A percentile compares a stretch with the other conserved stretches of the same genome.
Evolutionary conservation across 2,329 filamentous ascomycete species (phyloP).

Genomic region (Annulohypoxylon truncatum): DNA sequence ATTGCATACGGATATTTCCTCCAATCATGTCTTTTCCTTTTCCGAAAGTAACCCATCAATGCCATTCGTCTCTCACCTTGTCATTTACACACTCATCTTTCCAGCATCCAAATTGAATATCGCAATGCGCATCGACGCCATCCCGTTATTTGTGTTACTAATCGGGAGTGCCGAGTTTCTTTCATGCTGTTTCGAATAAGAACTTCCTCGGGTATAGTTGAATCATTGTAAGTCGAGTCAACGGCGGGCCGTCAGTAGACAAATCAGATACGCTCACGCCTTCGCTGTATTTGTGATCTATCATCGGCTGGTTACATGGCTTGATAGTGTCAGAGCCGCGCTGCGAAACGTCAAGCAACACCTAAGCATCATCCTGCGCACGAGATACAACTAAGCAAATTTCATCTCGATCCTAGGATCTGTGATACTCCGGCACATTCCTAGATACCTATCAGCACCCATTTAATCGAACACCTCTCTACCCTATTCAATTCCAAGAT

Average conservation of each 20-base stretch:
- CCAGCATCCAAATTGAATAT: not conserved
- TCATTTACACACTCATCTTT: not conserved
- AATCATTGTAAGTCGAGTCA: slow-evolving; percentile 1
- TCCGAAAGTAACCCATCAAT: slow-evolving; percentile 1
- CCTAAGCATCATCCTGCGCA: not conserved
- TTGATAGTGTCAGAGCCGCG: slow-evolving; percentile 21
- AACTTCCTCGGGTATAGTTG: not conserved
- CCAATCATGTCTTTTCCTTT: slow-evolving; percentile 8
- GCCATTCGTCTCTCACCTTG: slow-evolving; percentile 6
- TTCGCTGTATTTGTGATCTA: slow-evolving; percentile 12
- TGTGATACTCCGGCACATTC: slow-evolving; percentile 12
- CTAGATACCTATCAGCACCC: not conserved
- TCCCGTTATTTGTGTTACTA: not conserved
- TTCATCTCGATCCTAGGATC: slow-evolving; percentile 22
- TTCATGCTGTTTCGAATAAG: slow-evolving; percentile 5
- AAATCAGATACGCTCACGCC: slow-evolving; percentile 12
- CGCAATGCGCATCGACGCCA: not conserved
- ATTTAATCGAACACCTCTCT: not conserved
- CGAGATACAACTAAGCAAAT: slow-evolving; percentile 2
- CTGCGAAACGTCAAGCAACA: not conserved
- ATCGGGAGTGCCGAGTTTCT: not conserved
- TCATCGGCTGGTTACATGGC: slow-evolving; percentile 30
- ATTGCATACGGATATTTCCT: slow-evolving; percentile 4
- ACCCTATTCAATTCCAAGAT: not conserved
- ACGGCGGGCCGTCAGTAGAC: not conserved